Evolutionary conservation across 176 grass and related monocot genomes (phyloP).

Genomic region (Musa acuminata): DNA sequence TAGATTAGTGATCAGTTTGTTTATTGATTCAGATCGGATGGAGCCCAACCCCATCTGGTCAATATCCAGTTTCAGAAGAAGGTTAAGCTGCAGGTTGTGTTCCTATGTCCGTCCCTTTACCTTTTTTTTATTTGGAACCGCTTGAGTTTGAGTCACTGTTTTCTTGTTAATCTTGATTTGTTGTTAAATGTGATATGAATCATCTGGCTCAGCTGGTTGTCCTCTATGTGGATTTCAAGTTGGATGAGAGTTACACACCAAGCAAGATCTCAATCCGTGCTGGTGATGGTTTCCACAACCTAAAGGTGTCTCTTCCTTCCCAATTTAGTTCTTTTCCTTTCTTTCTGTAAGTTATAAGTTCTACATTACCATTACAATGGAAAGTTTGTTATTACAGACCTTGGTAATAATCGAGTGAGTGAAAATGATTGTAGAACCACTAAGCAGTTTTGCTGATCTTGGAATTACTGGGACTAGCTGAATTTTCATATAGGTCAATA

Average conservation of each 20-base stretch:
- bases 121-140: not conserved
- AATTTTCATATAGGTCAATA: not conserved
- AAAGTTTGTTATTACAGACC: not conserved
- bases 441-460: not conserved
- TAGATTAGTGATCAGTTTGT: not conserved
- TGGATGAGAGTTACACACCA: slow-evolving; percentile 92
- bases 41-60: slow-evolving; percentile 89
- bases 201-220: slow-evolving; percentile 45
- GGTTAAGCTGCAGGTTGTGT: slow-evolving; percentile 68
- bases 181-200: slow-evolving; percentile 12
- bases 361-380: not conserved
- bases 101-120: not conserved
- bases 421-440: not conserved
- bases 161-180: not conserved
- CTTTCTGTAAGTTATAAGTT: not conserved
- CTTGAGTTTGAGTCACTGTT: not conserved
- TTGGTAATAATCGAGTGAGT: not conserved
- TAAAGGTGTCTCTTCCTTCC: slow-evolving; percentile 49
- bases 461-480: not conserved
- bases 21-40: slow-evolving; percentile 54
- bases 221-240: slow-evolving; percentile 91
- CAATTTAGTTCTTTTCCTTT: not conserved
- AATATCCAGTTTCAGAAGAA: slow-evolving; percentile 98
- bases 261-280: slow-evolving; percentile 91
- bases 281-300: slow-evolving; percentile 93